phyloP scores from a whole-genome alignment of 2,329 filamentous ascomycete species.

The Botrytis elliptica region DNA sequence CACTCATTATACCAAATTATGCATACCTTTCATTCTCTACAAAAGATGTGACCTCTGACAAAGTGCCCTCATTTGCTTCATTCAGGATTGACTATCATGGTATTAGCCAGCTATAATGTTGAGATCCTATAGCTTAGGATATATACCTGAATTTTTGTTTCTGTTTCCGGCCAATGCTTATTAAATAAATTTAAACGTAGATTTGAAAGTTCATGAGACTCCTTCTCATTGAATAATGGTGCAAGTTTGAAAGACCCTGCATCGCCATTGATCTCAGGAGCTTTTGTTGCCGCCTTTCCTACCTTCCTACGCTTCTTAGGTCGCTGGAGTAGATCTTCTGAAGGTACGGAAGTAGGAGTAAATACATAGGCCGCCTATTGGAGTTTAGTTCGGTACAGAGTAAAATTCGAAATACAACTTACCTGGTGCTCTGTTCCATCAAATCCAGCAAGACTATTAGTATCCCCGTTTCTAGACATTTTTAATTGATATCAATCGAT shows the following conservation, averaged over 20 bases:
- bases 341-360: slow-evolving; percentile 29
- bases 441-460: slow-evolving; percentile 32
- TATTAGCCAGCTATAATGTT: slow-evolving; percentile 36
- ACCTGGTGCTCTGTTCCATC: slow-evolving; percentile 40
- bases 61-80: slow-evolving; percentile 59
- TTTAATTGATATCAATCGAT: slow-evolving; percentile 8
- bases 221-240: slow-evolving; percentile 54
- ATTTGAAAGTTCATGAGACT: slow-evolving; percentile 48
- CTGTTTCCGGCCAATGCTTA: slow-evolving; percentile 62
- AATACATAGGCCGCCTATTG: slow-evolving; percentile 43
- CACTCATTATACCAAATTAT: not conserved
- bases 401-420: not conserved
- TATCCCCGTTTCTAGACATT: slow-evolving; percentile 38
- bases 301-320: slow-evolving; percentile 42
- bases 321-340: slow-evolving; percentile 30
- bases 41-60: slow-evolving; percentile 58
- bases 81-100: slow-evolving; percentile 52
- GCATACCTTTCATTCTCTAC: slow-evolving; percentile 38
- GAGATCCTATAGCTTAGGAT: not conserved
- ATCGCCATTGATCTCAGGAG: slow-evolving; percentile 1
- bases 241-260: slow-evolving; percentile 44
- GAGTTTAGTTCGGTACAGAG: slow-evolving; percentile 11
- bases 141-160: slow-evolving; percentile 59
- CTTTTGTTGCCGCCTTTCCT: slow-evolving; percentile 29
- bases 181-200: slow-evolving; percentile 61